Conservation (phyloP, 768 basidiomycete species). For the Pleurotus sapidus region DNA sequence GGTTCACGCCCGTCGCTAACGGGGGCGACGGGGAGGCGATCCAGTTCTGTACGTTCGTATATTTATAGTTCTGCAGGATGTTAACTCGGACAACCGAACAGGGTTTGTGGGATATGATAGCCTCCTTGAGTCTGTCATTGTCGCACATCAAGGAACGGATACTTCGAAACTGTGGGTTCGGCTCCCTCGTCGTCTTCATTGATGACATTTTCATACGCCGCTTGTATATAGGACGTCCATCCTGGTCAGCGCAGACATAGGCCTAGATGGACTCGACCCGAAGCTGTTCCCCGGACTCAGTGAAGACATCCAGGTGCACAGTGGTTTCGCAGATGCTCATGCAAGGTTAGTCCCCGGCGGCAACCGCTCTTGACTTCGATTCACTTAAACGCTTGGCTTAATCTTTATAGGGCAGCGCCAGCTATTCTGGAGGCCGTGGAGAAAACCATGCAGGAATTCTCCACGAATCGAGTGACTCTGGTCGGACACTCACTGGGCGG, state of each 20-base stretch:
- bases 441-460: conserved; percentile 28
- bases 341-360: conserved; percentile 32
- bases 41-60: conserved; percentile 33
- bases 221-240: conserved; percentile 25
- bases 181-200: neutral
- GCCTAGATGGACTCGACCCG: conserved; percentile 29
- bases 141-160: conserved; percentile 44
- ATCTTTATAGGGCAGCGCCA: conserved; percentile 33
- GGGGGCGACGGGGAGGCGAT: conserved; percentile 39
- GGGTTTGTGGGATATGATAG: conserved; percentile 29
- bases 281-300: conserved; percentile 43
- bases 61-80: neutral
- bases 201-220: neutral
- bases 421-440: conserved; percentile 40
- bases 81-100: neutral
- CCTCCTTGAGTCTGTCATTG: conserved; percentile 33
- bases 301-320: conserved; percentile 37
- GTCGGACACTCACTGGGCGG: conserved; percentile 52
- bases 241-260: conserved; percentile 33
- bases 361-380: conserved; percentile 40
- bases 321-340: conserved; percentile 42
- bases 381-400: conserved; percentile 15
- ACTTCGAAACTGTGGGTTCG: conserved; percentile 28
- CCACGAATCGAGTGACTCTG: conserved; percentile 34
- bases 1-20: conserved; percentile 35